These are phyloP conservation scores for Microcera coccophila DNA, from an alignment of 2,329 filamentous ascomycete species.

Conservation along the genomic window DNA sequence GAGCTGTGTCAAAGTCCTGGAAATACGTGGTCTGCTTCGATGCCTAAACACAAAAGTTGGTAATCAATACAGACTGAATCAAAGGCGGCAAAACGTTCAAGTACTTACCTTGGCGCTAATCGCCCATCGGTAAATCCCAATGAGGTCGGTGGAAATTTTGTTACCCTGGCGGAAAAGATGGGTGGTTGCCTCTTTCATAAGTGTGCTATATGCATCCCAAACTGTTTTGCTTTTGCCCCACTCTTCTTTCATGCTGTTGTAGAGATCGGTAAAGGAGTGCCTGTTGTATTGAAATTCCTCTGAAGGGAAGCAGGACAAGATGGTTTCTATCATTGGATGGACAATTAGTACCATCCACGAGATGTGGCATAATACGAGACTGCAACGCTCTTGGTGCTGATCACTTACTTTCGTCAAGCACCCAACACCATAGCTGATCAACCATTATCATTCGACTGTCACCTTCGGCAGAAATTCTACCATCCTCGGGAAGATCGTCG, in stretches of 20 bases:
- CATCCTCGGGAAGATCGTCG: no score
- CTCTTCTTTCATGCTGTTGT: no score
- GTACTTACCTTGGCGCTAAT: neutral
- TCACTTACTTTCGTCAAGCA: neutral
- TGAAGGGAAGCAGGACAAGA: neutral
- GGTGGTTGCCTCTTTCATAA: neutral
- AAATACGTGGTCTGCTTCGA: neutral
- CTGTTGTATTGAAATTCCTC: neutral
- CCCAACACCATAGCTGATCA: neutral
- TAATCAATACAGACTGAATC: neutral
- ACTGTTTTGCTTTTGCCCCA: no score
- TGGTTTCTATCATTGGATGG: neutral
- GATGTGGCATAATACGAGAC: neutral
- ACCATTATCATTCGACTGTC: neutral
- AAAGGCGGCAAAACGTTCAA: no score
- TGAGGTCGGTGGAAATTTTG: neutral
- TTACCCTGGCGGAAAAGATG: neutral
- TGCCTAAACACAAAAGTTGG: neutral
- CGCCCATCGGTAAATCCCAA: neutral
- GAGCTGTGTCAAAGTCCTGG: neutral
- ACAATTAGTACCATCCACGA: neutral
- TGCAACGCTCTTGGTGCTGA: no score
- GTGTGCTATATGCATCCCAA: neutral
- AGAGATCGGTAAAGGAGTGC: neutral
- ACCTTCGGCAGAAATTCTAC: neutral